These are phyloP conservation scores for Phalaenopsis equestris DNA, from an alignment of 106 monocot species.

Conservation along the genomic window DNA sequence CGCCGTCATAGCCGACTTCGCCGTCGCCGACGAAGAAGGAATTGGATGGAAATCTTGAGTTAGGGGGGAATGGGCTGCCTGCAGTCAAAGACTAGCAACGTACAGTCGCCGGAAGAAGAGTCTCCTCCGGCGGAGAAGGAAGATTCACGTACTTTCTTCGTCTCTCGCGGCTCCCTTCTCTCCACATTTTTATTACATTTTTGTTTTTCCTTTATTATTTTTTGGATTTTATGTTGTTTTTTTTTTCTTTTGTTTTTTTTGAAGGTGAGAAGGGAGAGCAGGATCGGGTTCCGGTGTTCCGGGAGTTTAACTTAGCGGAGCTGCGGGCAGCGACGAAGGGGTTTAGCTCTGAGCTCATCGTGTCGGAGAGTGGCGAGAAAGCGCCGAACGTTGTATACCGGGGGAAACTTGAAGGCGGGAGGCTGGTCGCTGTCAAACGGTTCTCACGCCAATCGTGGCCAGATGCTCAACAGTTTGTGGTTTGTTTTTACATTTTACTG, in stretches of 20 bases:
- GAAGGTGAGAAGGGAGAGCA: conserved; percentile 30
- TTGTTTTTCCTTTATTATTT: neutral
- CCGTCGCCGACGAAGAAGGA: neutral
- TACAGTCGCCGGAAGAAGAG: conserved; percentile 55
- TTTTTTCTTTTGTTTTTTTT: neutral
- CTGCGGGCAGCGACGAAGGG: conserved; percentile 82
- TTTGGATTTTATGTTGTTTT: neutral
- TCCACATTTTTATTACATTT: neutral
- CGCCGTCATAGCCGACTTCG: no score
- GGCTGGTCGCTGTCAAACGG: conserved; percentile 77
- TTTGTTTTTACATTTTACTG: conserved; percentile 8
- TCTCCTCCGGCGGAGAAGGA: conserved; percentile 38
- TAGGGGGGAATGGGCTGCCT: conserved; percentile 65
- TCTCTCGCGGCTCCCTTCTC: neutral
- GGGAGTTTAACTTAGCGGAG: conserved; percentile 76
- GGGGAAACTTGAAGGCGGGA: conserved; percentile 67
- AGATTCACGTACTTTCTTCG: conserved; percentile 29
- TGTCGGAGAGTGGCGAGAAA: conserved; percentile 96
- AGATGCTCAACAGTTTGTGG: conserved; percentile 96
- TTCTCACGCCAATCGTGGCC: conserved; percentile 95
- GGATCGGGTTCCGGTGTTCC: conserved; percentile 73
- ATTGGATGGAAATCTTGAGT: conserved; percentile 27
- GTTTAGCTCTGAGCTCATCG: conserved; percentile 80
- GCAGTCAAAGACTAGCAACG: conserved; percentile 75
- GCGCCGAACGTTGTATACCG: conserved; percentile 87